Base-by-base conservation (phyloP, 2,329 filamentous ascomycete species). In the Anisogramma anomala region DNA sequence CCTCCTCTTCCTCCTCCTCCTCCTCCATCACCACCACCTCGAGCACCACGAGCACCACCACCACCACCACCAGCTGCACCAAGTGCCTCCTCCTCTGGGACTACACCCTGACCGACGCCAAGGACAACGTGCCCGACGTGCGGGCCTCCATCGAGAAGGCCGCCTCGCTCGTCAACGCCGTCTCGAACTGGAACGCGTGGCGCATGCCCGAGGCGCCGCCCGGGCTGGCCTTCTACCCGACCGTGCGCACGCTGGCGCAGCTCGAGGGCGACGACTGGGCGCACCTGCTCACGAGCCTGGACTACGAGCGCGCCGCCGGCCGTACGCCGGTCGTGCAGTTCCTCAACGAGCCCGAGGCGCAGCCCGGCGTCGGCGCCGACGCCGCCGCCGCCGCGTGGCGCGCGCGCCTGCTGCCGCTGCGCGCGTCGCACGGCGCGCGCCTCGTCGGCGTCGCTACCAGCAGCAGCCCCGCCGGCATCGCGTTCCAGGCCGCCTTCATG, bases 321-420 rank as follows among this genome's bases (percentile, higher is more conserved):
- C 15, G 30, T 20, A 48, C 55, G 32, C 45, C 50, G n/a, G 55
- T 66, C 23, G 55, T 67, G 9, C 62, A 66, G 45, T 68, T 60
- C 48, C 62, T 66, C 58, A 68, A 68, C 48, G 65, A 68, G 51
- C 65, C 65, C 6, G 64, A 68, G 44, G 56, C 62, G 23, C 52
- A 53, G 36, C 56, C 56, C 11, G 57, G 62, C 14, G 55, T 49
- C 14, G 50, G 52, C 1, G 49, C 57, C 42, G 50, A 59, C 39
- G 65, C 65, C 7, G 61, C 58, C 6, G 61, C 58, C 6, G 51
- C 57, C 8, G 51, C 58, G 41, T 69, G 63, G 63, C 48, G 49
- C 30, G 48, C 55, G 11, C 55, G 61, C 38, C 58, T 67, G 45
- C 48, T 66, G 36, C 53, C 55, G 39, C 49, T 57, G 33, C 52